Evolutionary conservation across 805 yeast genomes (phyloP), one percentile per base, ranked within the genome.

Genomic region (Wickerhamomyces chaumierensis): DNA sequence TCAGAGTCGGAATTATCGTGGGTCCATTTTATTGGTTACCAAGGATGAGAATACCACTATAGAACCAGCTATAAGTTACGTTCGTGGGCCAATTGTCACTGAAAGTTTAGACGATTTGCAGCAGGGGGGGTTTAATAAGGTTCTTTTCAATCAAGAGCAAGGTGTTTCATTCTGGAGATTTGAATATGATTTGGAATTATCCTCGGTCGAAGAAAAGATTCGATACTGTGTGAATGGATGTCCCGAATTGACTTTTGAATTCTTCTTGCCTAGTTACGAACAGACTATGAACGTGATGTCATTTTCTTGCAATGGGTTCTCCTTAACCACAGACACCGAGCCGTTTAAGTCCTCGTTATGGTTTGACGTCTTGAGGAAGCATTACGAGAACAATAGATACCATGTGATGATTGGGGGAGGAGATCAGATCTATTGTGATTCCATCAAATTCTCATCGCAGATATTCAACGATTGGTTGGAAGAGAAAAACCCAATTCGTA

Each of bases 321-420:
- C 95, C 2, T 55, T 83, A 36, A 71, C 70, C 4, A 80, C 84
- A 1, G 81, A 79, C 39, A 78, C 95, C 2, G 51, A 63, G 0
- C 57, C 58, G 5, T 92, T 77, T 61, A 74, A 77, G 42, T 84
- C 88, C 8, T 78, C 84, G 2, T 59, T 92, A 45, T 90, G 97
- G 97, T 68, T 64, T 31, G 96, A 92, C 53, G 94, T 90, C 3
- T 50, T 88, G 48, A 64, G 69, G 20, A 73, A 75, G 42, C 96
- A 90, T 53, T 57, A 63, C 15, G 48, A 57, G 6, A 63, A 68
- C 31, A 73, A 72, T 31, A 73, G 68, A 33, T 85, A 85, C 60
- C 96, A 90, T 57, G 96, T 86, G 4, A 88, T 90, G 94, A 65
- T 92, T 21, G 97, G 97, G 21, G 97, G 97, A 38, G 98, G 98